phyloP scores from a whole-genome alignment of 1,284 basidiomycete species.

The Papiliotrema fonsecae region DNA sequence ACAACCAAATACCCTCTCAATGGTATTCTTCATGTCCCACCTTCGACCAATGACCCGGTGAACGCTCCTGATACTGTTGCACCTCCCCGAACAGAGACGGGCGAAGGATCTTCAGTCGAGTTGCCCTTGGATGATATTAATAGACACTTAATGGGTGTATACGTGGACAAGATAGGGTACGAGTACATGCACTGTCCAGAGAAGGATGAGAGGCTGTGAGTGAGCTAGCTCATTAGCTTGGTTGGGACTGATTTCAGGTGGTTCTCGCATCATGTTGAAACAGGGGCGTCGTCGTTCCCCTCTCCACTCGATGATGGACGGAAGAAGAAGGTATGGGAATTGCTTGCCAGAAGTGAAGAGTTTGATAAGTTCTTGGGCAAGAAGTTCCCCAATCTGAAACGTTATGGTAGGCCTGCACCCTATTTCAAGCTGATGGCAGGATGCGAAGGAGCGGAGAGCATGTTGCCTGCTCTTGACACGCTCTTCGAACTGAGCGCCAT shows the following conservation, averaged over 20 bases:
- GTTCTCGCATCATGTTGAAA: constrained; percentile 79
- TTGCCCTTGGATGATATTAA: constrained; percentile 59
- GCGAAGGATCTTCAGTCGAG: constrained; percentile 58
- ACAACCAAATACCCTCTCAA: constrained; percentile 62
- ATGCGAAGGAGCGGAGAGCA: constrained; percentile 78
- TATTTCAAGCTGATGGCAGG: constrained; percentile 11
- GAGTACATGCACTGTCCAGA: constrained; percentile 58
- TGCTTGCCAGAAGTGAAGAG: constrained; percentile 69
- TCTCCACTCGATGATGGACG: constrained; percentile 35
- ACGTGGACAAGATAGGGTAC: constrained; percentile 77
- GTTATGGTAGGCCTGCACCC: constrained; percentile 27
- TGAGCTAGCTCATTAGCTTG: not conserved
- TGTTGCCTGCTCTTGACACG: constrained; percentile 75
- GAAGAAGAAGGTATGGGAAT: constrained; percentile 60
- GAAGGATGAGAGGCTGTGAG: constrained; percentile 37
- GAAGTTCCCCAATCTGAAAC: constrained; percentile 43
- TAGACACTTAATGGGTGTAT: constrained; percentile 63
- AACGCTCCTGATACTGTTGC: constrained; percentile 46
- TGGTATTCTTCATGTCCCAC: constrained; percentile 56
- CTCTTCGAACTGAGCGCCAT: constrained; percentile 64
- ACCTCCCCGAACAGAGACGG: constrained; percentile 46
- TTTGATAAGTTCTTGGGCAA: constrained; percentile 56
- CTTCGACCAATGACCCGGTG: constrained; percentile 9
- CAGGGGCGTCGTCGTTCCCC: constrained; percentile 49
- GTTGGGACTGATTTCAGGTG: constrained; percentile 47